Evolutionary conservation across 176 grass and related monocot genomes (phyloP), one percentile per base, ranked within the genome.

Genomic region (Carex myosuroides): DNA sequence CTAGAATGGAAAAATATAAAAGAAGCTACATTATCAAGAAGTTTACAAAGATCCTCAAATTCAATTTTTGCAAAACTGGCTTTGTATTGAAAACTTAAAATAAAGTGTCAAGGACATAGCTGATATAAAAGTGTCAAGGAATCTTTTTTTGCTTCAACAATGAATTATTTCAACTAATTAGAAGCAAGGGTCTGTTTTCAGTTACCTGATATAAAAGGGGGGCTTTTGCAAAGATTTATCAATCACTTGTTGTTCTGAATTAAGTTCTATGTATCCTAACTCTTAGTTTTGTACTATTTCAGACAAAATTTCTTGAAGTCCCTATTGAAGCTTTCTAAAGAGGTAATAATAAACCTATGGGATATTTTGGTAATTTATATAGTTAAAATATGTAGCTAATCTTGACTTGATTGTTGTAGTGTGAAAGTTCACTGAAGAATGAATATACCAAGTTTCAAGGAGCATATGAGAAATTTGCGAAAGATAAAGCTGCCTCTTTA

Each of bases 231-330:
- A 81, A 81, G 12, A 54, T 33, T 68, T 18, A 3, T 58, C 35
- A 42, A 6, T 56, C 5, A 61, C 75, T 22, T 55, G 63, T 71
- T 80, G 69, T 71, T 80, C 10, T 77, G 74, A 60, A 66, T 69
- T 74, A 5, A 65, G 74, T 81, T 70, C 30, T 39, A 65, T 50
- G n/a, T 82, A 76, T 33, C 16, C 53, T 76, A 60, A 26, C 70
- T 33, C 37, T 73, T 57, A 18, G 16, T 64, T 64, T 79, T 86
- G 46, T 84, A 64, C 13, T 80, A 83, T 54, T 4, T 37, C 91
- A 95, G 91, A 87, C 95, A 98, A 79, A 89, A 22, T 98, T 91
- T 93, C 85, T 81, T 90, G 87, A 94, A 93, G 87, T 70, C 85
- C 48, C 80, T 98, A 65, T 86, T 86, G 73, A 93, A 94, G 88